These are phyloP conservation scores for Tetragonia tetragonoides DNA, from an alignment of 148 eudicot genomes.

Conservation along the genomic window DNA sequence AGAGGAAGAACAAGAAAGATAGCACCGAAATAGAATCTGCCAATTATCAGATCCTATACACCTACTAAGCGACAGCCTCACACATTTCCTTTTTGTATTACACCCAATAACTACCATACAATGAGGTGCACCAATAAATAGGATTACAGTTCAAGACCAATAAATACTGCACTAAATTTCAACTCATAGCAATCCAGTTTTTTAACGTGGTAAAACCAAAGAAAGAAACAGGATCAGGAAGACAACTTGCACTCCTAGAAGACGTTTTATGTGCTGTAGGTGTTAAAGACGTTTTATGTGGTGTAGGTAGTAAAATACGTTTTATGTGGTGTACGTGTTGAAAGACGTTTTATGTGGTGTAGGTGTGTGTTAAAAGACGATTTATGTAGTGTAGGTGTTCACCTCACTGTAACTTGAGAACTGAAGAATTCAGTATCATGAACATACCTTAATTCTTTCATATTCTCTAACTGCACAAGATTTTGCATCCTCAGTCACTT, in stretches of 20 bases:
- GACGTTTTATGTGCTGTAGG: too few species aligned
- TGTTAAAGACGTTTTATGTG: too few species aligned
- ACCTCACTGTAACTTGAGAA: background rate
- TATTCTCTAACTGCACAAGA: constrained; percentile 74
- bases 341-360: too few species aligned
- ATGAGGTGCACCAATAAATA: too few species aligned
- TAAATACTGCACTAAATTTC: background rate
- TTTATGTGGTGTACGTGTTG: too few species aligned
- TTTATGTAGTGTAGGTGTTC: too few species aligned
- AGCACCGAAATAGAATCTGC: background rate
- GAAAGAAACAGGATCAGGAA: too few species aligned
- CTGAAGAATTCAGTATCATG: background rate
- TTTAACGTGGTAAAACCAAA: background rate
- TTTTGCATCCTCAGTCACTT: constrained; percentile 87
- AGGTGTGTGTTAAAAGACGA: too few species aligned
- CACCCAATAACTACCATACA: background rate
- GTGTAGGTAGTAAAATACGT: too few species aligned
- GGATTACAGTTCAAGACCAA: background rate
- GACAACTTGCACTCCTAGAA: too few species aligned
- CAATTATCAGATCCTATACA: background rate
- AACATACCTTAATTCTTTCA: constrained; percentile 79
- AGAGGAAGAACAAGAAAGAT: background rate
- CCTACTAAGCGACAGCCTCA: background rate
- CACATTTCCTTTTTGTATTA: background rate
- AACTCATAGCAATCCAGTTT: too few species aligned